phyloP scores from a whole-genome alignment of 345 rosid species.

The Noccaea bulbosa region DNA sequence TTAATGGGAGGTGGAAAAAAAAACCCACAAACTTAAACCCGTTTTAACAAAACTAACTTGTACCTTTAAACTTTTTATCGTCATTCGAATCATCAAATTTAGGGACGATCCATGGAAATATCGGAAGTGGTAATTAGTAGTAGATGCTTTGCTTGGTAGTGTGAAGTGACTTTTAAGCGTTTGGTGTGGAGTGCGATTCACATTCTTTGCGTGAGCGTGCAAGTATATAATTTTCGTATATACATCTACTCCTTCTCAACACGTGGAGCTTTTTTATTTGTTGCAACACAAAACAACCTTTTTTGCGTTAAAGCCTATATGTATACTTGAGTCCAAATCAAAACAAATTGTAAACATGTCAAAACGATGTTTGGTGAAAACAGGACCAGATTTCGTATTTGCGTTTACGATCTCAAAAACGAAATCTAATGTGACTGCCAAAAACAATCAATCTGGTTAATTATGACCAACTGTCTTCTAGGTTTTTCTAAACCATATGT shows the following conservation, averaged over 20 bases:
- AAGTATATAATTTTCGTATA: constrained; percentile 26
- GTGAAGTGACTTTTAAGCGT: constrained; percentile 38
- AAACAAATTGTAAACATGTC: constrained; percentile 5
- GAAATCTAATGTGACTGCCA: not conserved
- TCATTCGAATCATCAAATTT: constrained; percentile 9
- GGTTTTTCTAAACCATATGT: not conserved
- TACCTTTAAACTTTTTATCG: no score
- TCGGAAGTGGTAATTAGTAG: constrained; percentile 11
- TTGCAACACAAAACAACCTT: constrained; percentile 1
- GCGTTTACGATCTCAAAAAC: not conserved
- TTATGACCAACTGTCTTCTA: no score
- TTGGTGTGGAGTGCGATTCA: constrained; percentile 43
- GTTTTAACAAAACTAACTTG: not conserved
- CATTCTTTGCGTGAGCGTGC: constrained; percentile 43
- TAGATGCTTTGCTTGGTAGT: constrained; percentile 20
- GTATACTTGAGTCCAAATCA: not conserved
- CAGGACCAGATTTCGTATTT: not conserved
- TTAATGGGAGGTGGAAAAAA: not conserved
- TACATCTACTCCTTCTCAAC: constrained; percentile 11
- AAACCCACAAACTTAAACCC: not conserved
- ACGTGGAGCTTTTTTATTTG: constrained; percentile 21
- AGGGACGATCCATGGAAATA: not conserved
- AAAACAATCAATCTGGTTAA: not conserved
- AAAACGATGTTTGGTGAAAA: not conserved
- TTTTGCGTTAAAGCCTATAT: constrained; percentile 14